phyloP scores from a whole-genome alignment of 306 rosid species.

The Cucumis hystrix region DNA sequence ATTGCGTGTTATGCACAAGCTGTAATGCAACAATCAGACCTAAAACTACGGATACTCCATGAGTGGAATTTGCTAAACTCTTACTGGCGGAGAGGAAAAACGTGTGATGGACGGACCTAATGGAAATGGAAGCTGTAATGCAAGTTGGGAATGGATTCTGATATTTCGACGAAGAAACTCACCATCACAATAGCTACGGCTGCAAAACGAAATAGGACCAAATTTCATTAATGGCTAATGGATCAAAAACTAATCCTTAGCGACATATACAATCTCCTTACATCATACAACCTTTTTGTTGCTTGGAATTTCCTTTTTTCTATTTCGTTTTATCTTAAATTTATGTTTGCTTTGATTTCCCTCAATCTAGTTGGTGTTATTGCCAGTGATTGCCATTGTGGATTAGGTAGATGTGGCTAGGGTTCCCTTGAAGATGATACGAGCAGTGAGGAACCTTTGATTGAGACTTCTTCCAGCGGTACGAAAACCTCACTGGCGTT shows the following conservation, averaged over 20 bases:
- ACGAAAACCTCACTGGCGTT: conserved; percentile 16
- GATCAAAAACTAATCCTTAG: conserved; percentile 36
- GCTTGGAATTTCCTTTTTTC: background rate
- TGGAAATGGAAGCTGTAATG: conserved; percentile 1
- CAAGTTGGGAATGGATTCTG: conserved; percentile 5
- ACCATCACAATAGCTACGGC: conserved; percentile 21
- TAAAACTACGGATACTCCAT: background rate
- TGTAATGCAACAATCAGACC: background rate
- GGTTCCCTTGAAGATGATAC: conserved; percentile 29
- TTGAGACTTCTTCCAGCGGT: conserved; percentile 16
- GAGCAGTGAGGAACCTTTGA: conserved; percentile 38
- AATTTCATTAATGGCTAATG: conserved; percentile 43
- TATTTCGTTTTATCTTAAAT: conserved; percentile 3
- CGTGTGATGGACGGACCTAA: background rate
- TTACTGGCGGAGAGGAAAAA: background rate
- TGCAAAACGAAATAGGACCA: conserved; percentile 21
- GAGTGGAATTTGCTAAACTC: background rate
- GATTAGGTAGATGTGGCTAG: conserved; percentile 34
- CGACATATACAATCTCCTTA: conserved; percentile 36
- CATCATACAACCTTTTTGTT: conserved; percentile 19
- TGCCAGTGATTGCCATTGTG: conserved; percentile 77
- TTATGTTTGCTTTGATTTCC: background rate
- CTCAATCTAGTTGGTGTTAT: conserved; percentile 16
- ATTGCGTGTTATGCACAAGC: background rate
- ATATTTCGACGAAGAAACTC: conserved; percentile 14